These are phyloP conservation scores for Aspergillus nidulans DNA, from an alignment of 495 filamentous ascomycete genomes.

Conservation along the genomic window DNA sequence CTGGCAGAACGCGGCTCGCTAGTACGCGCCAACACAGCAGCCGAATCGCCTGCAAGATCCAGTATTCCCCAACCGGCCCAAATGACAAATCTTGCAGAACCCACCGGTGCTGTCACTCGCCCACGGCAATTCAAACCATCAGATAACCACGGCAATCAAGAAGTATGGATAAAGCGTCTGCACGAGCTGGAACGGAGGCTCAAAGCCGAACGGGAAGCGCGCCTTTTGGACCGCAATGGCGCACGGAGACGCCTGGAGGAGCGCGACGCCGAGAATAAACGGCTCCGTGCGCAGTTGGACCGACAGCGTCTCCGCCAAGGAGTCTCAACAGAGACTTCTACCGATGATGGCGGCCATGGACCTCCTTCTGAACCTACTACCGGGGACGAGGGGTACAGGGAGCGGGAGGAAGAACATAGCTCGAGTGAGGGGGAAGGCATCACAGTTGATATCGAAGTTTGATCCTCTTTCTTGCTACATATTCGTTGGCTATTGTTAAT, in stretches of 20 bases:
- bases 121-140: slow-evolving; percentile 19
- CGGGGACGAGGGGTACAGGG: slow-evolving; percentile 13
- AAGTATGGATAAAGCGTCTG: slow-evolving; percentile 80
- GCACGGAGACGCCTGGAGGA: slow-evolving; percentile 83
- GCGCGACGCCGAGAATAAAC: slow-evolving; percentile 70
- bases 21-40: slow-evolving; percentile 45
- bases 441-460: slow-evolving; percentile 44
- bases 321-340: slow-evolving; percentile 23
- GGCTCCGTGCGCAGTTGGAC: slow-evolving; percentile 65
- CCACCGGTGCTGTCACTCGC: slow-evolving; percentile 30
- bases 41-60: slow-evolving; percentile 24
- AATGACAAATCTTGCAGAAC: slow-evolving; percentile 30
- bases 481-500: slow-evolving; percentile 3
- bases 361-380: slow-evolving; percentile 8
- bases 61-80: slow-evolving; percentile 36
- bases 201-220: slow-evolving; percentile 85
- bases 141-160: slow-evolving; percentile 44
- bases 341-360: slow-evolving; percentile 12
- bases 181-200: slow-evolving; percentile 83
- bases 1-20: slow-evolving; percentile 37
- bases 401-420: slow-evolving; percentile 31
- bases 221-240: slow-evolving; percentile 74
- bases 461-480: slow-evolving; percentile 9
- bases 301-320: slow-evolving; percentile 52
- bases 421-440: slow-evolving; percentile 45